phyloP scores from a whole-genome alignment of 176 grass and related monocot species.

The Bonia amplexicaulis region DNA sequence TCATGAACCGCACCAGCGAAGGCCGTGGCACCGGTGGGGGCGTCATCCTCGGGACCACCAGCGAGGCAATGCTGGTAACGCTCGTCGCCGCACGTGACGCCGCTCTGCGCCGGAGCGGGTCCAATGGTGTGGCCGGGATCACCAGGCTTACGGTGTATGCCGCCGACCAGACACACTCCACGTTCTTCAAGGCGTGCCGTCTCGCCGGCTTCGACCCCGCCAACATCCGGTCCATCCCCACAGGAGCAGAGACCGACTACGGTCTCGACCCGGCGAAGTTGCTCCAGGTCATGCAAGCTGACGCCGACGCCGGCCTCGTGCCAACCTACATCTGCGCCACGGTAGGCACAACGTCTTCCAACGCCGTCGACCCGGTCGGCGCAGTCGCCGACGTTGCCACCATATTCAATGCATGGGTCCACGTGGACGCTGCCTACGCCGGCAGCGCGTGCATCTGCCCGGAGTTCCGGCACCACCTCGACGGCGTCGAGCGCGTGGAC shows the following conservation, averaged over 20 bases:
- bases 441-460: slow-evolving; percentile 67
- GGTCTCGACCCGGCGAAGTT: slow-evolving; percentile 28
- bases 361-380: slow-evolving; percentile 40
- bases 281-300: slow-evolving; percentile 20
- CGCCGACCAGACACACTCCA: slow-evolving; percentile 53
- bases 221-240: slow-evolving; percentile 32
- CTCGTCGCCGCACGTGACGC: slow-evolving; percentile 44
- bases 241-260: slow-evolving; percentile 1
- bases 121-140: neutral
- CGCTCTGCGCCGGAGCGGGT: neutral
- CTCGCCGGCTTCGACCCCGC: slow-evolving; percentile 42
- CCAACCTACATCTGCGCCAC: slow-evolving; percentile 55
- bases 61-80: slow-evolving; percentile 51
- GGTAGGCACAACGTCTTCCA: slow-evolving; percentile 55
- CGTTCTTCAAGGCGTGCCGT: slow-evolving; percentile 45
- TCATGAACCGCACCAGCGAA: neutral
- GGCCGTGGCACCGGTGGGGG: slow-evolving; percentile 23
- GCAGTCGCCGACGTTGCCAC: slow-evolving; percentile 24
- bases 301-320: slow-evolving; percentile 30
- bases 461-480: slow-evolving; percentile 45
- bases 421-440: slow-evolving; percentile 52
- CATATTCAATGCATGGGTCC: slow-evolving; percentile 39
- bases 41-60: slow-evolving; percentile 39
- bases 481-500: slow-evolving; percentile 36
- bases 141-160: slow-evolving; percentile 31